Base-by-base conservation (phyloP, 1,284 basidiomycete genomes). In the Bondarzewia mesenterica region DNA sequence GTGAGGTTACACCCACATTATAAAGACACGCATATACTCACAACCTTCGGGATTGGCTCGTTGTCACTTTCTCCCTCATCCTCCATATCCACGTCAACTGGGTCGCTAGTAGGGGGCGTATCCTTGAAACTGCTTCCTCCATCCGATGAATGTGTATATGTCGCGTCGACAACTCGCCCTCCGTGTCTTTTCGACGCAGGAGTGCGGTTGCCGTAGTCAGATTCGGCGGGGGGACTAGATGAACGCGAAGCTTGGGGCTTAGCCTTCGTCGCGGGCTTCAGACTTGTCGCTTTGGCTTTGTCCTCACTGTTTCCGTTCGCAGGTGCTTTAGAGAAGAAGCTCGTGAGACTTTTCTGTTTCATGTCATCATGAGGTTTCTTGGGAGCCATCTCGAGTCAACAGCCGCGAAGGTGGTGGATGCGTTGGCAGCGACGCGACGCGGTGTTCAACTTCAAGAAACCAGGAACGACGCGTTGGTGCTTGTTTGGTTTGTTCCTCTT, bases 81-180 rank as follows among this genome's bases (percentile, higher is more conserved):
- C 37, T 78, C 52, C 79, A 86, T 80, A 57, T 87, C 85, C 5
- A 89, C 72, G 53, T 89, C 85, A 48, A 87, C 74, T 18, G 75
- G 70, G 53, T 89, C 84, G 54, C 86, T 89, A 2, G 83, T 85
- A 0, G 85, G 85, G 15, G 85, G 85, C 1, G 82, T 85, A 14
- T 77, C 74, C 38, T 68, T 68, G 35, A 56, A 51, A 50, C 71
- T 79, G 48, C 68, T 70, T n/a, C 66, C 69, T 18, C 65, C 65
- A 23, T 74, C 75, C 37, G 80, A 82, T 23, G 72, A 73, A 25
- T 61, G 59, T 4, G 73, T 72, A 57, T 69, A 72, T 15, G 59
- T 65, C n/a, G 69, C 65, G 46, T 39, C 50, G 23, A 65, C 52
- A 12, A 54, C 57, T 12, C 59, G 61, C 8, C 55, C 57, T 1